Percentiles rank a stretch among this genome's conserved stretches.
Conservation (phyloP, 2,329 filamentous ascomycete genomes). For the Emmonsiellopsis sp. region DNA sequence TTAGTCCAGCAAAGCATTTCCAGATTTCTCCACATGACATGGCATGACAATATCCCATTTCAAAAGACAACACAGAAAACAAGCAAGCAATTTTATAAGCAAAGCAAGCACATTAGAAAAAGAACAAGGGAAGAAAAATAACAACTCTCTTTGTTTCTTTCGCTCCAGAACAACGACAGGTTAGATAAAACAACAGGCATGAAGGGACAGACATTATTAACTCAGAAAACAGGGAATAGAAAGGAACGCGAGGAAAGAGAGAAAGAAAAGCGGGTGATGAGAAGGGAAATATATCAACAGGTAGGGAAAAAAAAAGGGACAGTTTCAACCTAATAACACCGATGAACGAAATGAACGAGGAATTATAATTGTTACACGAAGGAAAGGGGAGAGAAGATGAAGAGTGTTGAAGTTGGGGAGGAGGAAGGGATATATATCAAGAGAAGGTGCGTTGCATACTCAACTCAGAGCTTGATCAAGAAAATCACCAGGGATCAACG, state of each 20-base stretch:
- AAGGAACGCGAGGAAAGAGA: not conserved
- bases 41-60: too few relatives aligned
- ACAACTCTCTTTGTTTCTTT: slow-evolving; percentile 1
- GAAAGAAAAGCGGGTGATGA: not conserved
- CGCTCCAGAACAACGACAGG: not conserved
- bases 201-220: not conserved
- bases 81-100: too few relatives aligned
- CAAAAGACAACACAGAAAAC: too few relatives aligned
- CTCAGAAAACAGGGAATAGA: too few relatives aligned
- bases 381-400: not conserved
- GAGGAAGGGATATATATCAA: not conserved
- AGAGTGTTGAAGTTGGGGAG: not conserved
- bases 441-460: not conserved
- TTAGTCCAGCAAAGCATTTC: too few relatives aligned
- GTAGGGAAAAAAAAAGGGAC: not conserved
- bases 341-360: not conserved
- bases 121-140: too few relatives aligned
- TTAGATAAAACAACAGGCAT: not conserved
- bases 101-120: not conserved
- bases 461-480: too few relatives aligned
- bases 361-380: not conserved
- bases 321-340: not conserved
- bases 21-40: too few relatives aligned
- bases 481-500: too few relatives aligned
- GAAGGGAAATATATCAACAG: not conserved